Conservation (phyloP, 148 eudicot genomes). For the Cornus kousa region DNA sequence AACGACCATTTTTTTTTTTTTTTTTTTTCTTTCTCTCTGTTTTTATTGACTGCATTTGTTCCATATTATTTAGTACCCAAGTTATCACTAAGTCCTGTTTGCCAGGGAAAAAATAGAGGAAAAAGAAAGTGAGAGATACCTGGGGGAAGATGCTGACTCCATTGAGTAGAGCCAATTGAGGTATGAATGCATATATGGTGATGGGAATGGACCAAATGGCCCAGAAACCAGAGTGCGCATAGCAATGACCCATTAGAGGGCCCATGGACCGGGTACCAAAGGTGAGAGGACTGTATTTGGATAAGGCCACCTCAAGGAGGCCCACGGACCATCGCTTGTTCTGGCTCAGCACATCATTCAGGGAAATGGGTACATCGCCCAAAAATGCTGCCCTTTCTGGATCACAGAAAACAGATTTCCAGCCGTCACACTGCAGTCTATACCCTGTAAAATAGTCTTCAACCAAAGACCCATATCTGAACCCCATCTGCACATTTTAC, state of each 20-base stretch:
- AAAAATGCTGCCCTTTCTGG: constrained; percentile 56
- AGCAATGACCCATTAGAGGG: constrained; percentile 36
- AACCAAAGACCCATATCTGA: constrained; percentile 59
- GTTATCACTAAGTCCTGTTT: no score
- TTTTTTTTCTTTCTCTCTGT: no score
- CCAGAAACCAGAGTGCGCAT: constrained; percentile 36
- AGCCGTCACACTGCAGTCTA: constrained; percentile 57
- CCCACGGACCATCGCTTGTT: constrained; percentile 57
- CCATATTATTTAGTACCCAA: no score
- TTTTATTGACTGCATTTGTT: no score
- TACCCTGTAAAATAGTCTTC: constrained; percentile 61
- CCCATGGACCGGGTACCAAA: constrained; percentile 44
- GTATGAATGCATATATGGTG: constrained; percentile 52
- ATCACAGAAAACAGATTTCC: constrained; percentile 46
- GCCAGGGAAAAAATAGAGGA: no score
- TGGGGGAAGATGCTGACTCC: constrained; percentile 53
- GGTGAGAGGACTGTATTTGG: constrained; percentile 35
- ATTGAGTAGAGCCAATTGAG: constrained; percentile 56
- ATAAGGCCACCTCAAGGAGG: constrained; percentile 48
- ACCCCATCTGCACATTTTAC: constrained; percentile 44
- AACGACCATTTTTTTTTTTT: no score
- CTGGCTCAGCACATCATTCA: constrained; percentile 44
- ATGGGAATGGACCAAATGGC: constrained; percentile 44
- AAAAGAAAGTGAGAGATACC: constrained; percentile 25
- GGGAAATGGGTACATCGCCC: constrained; percentile 49